Percentiles rank a stretch among this genome's conserved stretches.
Evolutionary conservation across 2,329 filamentous ascomycete genomes (phyloP).

Genomic region (Lithohypha guttulata): DNA sequence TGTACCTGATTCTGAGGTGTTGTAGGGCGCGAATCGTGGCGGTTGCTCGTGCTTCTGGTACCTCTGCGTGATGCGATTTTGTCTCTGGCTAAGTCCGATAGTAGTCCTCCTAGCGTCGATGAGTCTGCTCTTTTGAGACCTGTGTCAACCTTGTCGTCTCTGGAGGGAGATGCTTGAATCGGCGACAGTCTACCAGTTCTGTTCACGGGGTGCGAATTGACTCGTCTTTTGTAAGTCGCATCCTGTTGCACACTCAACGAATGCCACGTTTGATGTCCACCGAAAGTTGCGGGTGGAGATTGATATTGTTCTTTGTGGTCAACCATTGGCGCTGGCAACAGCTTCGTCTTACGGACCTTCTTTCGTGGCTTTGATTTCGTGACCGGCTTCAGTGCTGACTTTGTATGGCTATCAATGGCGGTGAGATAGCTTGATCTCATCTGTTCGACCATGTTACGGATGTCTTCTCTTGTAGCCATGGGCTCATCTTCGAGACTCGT

Average conservation of each 20-base stretch:
- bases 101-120: constrained; percentile 14
- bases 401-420: constrained; percentile 18
- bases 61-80: neutral
- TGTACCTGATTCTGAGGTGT: no score
- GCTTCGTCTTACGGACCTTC: constrained; percentile 15
- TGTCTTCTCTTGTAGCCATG: constrained; percentile 17
- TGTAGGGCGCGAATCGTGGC: neutral
- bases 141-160: neutral
- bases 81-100: neutral
- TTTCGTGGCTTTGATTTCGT: constrained; percentile 13
- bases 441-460: constrained; percentile 21
- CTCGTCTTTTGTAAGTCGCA: constrained; percentile 10
- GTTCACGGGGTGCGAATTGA: constrained; percentile 11
- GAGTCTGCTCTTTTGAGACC: constrained; percentile 21
- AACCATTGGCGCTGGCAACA: neutral
- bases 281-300: neutral
- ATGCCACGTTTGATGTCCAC: constrained; percentile 8
- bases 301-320: neutral
- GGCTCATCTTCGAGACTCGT: constrained; percentile 18
- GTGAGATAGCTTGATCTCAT: constrained; percentile 21
- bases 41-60: no score
- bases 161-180: constrained; percentile 15
- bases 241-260: constrained; percentile 6
- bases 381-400: constrained; percentile 11
- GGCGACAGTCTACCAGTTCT: constrained; percentile 13